Percentiles rank a stretch among this genome's conserved stretches.
These are phyloP conservation scores for Zalaria sp. DNA, from an alignment of 2,329 filamentous ascomycete species.

Conservation along the genomic window DNA sequence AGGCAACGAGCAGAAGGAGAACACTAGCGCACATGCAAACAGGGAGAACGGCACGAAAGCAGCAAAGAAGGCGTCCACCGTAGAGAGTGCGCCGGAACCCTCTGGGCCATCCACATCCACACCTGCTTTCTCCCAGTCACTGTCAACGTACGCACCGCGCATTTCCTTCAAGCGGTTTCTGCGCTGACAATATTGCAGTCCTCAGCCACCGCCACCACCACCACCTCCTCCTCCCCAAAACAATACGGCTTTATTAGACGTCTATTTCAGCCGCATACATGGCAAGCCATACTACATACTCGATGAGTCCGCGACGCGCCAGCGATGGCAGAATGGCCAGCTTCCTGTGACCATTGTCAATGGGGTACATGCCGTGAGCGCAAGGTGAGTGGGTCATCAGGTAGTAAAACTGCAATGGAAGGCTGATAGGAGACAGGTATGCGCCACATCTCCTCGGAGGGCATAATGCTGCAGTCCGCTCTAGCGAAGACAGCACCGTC, in stretches of 20 bases:
- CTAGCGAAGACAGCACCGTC: constrained; percentile 60
- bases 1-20: background rate
- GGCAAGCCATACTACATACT: constrained; percentile 72
- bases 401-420: background rate
- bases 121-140: no score
- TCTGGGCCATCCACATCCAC: no score
- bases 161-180: background rate
- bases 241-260: constrained; percentile 39
- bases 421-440: constrained; percentile 37
- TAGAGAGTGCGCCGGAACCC: background rate
- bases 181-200: constrained; percentile 1
- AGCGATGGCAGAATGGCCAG: constrained; percentile 55
- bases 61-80: background rate
- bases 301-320: constrained; percentile 61
- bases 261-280: constrained; percentile 67
- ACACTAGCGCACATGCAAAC: background rate
- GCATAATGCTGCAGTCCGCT: constrained; percentile 50
- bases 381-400: constrained; percentile 19
- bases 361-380: constrained; percentile 37
- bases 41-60: background rate
- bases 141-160: no score
- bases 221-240: background rate
- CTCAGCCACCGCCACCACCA: constrained; percentile 1
- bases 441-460: constrained; percentile 49
- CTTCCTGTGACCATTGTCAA: constrained; percentile 38